Evolutionary conservation across 257 asterid species (phyloP).

Genomic region (Capsicum pubescens): DNA sequence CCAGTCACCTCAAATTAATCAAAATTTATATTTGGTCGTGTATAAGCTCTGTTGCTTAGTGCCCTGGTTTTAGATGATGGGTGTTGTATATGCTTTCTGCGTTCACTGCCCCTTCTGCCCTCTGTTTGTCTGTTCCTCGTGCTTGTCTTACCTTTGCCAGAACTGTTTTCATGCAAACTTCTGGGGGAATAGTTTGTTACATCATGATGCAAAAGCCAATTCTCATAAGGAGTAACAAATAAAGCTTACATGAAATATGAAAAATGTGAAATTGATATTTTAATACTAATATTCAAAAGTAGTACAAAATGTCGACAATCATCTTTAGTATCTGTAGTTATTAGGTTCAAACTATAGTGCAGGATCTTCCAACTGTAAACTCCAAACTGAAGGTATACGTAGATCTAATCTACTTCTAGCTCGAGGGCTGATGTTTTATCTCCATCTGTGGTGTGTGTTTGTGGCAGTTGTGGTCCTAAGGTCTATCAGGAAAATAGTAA

Average conservation of each 20-base stretch:
- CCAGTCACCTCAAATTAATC: neutral
- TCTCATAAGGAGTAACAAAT: conserved; percentile 2
- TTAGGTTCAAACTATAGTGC: neutral
- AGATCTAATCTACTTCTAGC: neutral
- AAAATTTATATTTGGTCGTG: neutral
- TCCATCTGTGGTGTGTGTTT: conserved; percentile 23
- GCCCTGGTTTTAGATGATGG: neutral
- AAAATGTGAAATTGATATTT: conserved; percentile 6
- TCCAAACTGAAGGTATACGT: neutral
- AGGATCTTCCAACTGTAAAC: neutral
- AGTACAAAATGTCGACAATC: neutral
- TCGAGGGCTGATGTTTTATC: neutral
- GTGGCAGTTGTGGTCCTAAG: neutral
- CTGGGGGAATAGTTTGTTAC: neutral
- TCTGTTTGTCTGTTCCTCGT: neutral
- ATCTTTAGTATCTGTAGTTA: neutral
- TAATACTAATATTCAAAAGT: neutral
- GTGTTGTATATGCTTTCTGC: neutral
- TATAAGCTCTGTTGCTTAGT: neutral
- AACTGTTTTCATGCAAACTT: conserved; percentile 12
- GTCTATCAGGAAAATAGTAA: neutral
- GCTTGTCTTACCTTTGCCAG: neutral
- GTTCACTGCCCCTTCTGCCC: neutral
- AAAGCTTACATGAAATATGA: neutral
- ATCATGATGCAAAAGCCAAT: neutral